A percentile compares a stretch with the other conserved stretches of the same genome.
Evolutionary conservation across 2,329 filamentous ascomycete species (phyloP).

Genomic region (Aureobasidium sp.): DNA sequence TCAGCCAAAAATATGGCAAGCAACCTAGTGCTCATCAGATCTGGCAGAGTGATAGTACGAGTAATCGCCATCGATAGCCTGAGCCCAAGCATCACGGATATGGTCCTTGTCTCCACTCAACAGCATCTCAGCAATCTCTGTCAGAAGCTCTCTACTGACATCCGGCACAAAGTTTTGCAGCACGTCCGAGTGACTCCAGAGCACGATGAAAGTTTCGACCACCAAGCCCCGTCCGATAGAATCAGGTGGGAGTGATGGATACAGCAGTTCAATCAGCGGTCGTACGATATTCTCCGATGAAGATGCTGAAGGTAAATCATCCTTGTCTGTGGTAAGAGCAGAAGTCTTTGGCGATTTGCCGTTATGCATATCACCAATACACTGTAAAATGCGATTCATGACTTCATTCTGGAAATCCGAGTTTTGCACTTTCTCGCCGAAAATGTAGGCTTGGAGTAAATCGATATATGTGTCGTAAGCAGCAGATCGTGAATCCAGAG

Average conservation of each 20-base stretch:
- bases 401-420: constrained; percentile 10
- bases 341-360: not conserved
- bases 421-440: constrained; percentile 12
- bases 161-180: constrained; percentile 9
- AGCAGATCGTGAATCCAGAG: not conserved
- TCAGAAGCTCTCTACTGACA: constrained; percentile 5
- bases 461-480: constrained; percentile 11
- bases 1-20: not conserved
- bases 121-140: constrained; percentile 12
- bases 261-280: constrained; percentile 4
- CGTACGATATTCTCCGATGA: constrained; percentile 10
- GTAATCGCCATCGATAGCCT: constrained; percentile 10
- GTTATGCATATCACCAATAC: constrained; percentile 8
- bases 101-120: constrained; percentile 12
- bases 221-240: constrained; percentile 9
- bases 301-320: not conserved
- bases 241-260: constrained; percentile 9
- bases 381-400: constrained; percentile 11
- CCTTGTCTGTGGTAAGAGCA: not conserved
- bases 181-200: constrained; percentile 11
- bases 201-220: constrained; percentile 11
- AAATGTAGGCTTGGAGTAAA: constrained; percentile 11
- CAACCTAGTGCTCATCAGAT: constrained; percentile 6
- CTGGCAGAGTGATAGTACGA: constrained; percentile 12
- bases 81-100: constrained; percentile 11